phyloP scores from a whole-genome alignment of 371 early-diverging fungal species.

The Amoeboaphelidium occidentale region DNA sequence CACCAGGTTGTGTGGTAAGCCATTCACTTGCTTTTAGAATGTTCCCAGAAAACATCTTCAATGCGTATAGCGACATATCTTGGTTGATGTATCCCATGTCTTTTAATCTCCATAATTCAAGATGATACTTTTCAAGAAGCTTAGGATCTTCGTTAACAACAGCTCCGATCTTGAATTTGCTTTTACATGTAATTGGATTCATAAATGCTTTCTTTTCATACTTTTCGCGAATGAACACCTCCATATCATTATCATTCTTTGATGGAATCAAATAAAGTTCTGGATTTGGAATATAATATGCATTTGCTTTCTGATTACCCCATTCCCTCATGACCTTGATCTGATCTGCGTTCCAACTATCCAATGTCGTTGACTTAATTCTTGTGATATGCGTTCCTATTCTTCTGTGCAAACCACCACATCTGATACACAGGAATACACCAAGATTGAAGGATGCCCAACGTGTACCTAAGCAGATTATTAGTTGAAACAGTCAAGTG shows the following conservation, averaged over 20 bases:
- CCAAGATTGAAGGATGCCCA: conserved; percentile 21
- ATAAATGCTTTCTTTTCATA: conserved; percentile 62
- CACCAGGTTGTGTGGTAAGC: neutral
- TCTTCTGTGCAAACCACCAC: conserved; percentile 15
- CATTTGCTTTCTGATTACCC: neutral
- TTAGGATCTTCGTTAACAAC: neutral
- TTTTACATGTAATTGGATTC: conserved; percentile 14
- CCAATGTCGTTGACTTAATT: conserved; percentile 70
- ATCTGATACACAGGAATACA: conserved; percentile 19
- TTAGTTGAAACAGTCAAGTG: no score
- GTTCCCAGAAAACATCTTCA: conserved; percentile 13
- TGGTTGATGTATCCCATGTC: conserved; percentile 43
- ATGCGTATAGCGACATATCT: conserved; percentile 5
- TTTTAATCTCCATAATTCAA: conserved; percentile 19
- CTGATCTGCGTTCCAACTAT: conserved; percentile 78
- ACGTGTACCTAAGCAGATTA: conserved; percentile 43
- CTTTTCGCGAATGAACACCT: conserved; percentile 70
- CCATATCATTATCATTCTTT: conserved; percentile 33
- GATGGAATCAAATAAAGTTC: neutral
- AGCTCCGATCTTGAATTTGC: conserved; percentile 3
- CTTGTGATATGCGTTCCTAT: conserved; percentile 11
- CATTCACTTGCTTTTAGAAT: neutral
- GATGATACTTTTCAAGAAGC: conserved; percentile 10
- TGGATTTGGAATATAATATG: neutral
- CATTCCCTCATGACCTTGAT: conserved; percentile 20